Base-by-base conservation (phyloP, 2,329 filamentous ascomycete genomes). In the Pyrenochaeta sp. region DNA sequence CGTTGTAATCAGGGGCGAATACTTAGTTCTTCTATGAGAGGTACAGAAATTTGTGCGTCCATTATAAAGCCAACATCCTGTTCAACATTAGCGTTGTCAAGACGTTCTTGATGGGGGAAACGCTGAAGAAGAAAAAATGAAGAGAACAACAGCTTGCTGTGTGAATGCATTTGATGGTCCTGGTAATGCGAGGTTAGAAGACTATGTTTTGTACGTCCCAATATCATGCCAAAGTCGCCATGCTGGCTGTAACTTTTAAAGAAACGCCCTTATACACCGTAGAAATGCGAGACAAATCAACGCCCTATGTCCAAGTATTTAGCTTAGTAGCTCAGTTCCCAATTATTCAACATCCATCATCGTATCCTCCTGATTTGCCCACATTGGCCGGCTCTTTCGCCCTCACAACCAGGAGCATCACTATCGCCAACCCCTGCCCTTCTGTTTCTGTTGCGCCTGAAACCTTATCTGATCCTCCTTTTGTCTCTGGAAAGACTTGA, bases 401-500 rank as follows among this genome's bases (percentile, higher is more conserved):
- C 41, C 20, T 45, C 20, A 27, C 15, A 18, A 12, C 17, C 48
- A 39, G 3, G 35, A n/a, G 20, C 27, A 12, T 37, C 27, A 36
- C 20, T 14, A 63, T 29, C 54, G 51, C 59, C 61, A 63, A 3
- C 54, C 59, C 43, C 45, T 41, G 40, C 37, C 52, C 43, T 54
- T 36, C 51, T 53, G 45, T 46, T 61, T 58, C 54, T 59, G 56
- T 42, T 42, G 57, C 14, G 65, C 64, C 47, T 67, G 59, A 43
- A 61, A 40, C 53, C 60, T 50, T 30, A 71, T 65, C 59, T 70
- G 59, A 29, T 49, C 51, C 60, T 72, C 63, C 47, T 72, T 59
- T 35, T 64, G 46, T 42, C 54, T 39, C 59, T 69, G 60, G 23
- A 57, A 68, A 45, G 43, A 56, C 54, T 60, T 66, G 12, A 74